These are phyloP conservation scores for Flaveria floridana DNA, from an alignment of 140 eudicot species.

Conservation along the genomic window DNA sequence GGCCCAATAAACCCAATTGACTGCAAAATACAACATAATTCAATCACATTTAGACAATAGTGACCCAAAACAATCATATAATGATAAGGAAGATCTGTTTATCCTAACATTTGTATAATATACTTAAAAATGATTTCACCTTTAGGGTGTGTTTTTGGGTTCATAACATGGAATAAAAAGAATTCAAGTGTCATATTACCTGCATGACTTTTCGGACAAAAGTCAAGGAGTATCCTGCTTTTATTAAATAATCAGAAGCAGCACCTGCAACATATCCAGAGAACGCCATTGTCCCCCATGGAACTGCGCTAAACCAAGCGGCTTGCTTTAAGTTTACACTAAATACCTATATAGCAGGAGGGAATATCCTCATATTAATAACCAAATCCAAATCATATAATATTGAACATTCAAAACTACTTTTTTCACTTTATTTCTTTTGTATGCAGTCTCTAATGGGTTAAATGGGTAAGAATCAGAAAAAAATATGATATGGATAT, in stretches of 20 bases:
- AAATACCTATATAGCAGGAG: slow-evolving; percentile 52
- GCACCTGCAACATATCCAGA: slow-evolving; percentile 92
- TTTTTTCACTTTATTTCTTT: neutral
- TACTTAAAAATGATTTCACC: neutral
- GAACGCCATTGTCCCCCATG: slow-evolving; percentile 99
- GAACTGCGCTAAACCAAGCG: slow-evolving; percentile 99
- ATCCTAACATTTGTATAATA: too few relatives aligned
- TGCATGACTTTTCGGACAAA: slow-evolving; percentile 87
- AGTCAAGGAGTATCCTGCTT: slow-evolving; percentile 68
- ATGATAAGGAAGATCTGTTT: too few relatives aligned
- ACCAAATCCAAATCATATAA: neutral
- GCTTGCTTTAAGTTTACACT: slow-evolving; percentile 89
- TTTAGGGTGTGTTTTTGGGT: neutral
- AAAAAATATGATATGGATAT: neutral
- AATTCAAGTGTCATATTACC: slow-evolving; percentile 36
- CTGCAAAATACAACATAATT: slow-evolving; percentile 21
- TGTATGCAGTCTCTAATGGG: neutral
- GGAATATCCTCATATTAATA: slow-evolving; percentile 1
- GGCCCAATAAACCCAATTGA: slow-evolving; percentile 88
- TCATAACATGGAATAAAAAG: neutral
- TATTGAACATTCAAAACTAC: neutral
- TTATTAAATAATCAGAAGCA: slow-evolving; percentile 72
- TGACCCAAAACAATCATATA: too few relatives aligned
- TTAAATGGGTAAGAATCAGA: neutral
- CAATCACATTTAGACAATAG: slow-evolving; percentile 10